Base-by-base conservation (phyloP, 441 rosid species). In the Rhodomyrtus psidioides region DNA sequence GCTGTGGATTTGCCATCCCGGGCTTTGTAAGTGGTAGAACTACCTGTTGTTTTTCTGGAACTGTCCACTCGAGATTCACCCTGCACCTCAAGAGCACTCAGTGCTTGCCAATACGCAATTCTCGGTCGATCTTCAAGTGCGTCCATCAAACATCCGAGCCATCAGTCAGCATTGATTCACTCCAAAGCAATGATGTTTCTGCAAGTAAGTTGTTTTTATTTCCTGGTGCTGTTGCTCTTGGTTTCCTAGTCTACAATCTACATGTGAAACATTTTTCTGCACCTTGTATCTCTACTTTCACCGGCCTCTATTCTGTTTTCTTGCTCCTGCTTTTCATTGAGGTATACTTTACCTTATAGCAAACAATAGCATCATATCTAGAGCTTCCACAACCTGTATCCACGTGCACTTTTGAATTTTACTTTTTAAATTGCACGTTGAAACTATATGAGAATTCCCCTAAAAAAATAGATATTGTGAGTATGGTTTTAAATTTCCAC, bases 121-220 rank as follows among this genome's bases (percentile, higher is more conserved):
- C 65, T 58, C 34, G 4, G 65, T n/a, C 83, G 16, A 13, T 75
- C 79, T n/a, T 10, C 46, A 62, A 26, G 49, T 90, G 93, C 86
- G 84, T 86, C 84, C 88, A 89, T 5, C 86, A 85, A 86, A 87
- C 86, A 84, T 86, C 93, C 55, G 87, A 91, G 82, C 85, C 87
- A n/a, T 89, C 92, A 2, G 82, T 85, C 87, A 85, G 90, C 0
- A 57, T 59, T 28, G 84, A 70, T 87, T 86, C 86, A 58, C 34
- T 58, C n/a, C 70, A 17, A 34, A 34, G 57, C 82, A 90, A 85
- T 82, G 86, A 82, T 46, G 83, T 57, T 87, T 85, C 91, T 39
- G 17, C 17, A 5, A 92, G 95, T 93, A 90, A 89, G 83, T 56
- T 13, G 7, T 58, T 58, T 58, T 13, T 58, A n/a, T n/a, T 58